phyloP scores from a whole-genome alignment of 768 basidiomycete genomes.

The Collybiopsis confluens region DNA sequence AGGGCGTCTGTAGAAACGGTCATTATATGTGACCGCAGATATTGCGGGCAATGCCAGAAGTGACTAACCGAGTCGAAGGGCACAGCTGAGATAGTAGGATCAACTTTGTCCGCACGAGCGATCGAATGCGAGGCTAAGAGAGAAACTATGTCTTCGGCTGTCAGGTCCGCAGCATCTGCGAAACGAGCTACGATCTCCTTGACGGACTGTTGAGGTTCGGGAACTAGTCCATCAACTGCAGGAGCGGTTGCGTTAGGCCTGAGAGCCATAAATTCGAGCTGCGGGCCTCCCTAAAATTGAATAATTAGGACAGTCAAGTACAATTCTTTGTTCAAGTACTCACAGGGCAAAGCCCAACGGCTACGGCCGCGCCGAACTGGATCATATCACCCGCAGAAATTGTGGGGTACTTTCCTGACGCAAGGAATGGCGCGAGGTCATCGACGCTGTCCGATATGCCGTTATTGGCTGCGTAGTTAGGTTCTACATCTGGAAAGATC shows the following conservation, averaged over 20 bases:
- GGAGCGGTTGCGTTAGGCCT: constrained; percentile 23
- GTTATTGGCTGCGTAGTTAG: constrained; percentile 14
- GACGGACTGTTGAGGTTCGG: constrained; percentile 28
- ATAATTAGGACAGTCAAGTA: too few species aligned
- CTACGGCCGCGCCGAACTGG: constrained; percentile 31
- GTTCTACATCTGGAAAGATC: constrained; percentile 20
- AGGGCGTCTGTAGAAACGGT: constrained; percentile 27
- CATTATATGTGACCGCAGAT: constrained; percentile 7
- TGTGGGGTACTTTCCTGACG: constrained; percentile 2
- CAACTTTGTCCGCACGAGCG: constrained; percentile 19
- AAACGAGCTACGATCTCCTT: constrained; percentile 24
- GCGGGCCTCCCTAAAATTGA: constrained; percentile 29
- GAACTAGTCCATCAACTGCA: constrained; percentile 27
- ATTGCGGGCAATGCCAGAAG: constrained; percentile 1
- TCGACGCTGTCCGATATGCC: constrained; percentile 17
- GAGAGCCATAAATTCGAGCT: constrained; percentile 31
- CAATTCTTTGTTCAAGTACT: constrained; percentile 11
- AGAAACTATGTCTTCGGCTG: constrained; percentile 27
- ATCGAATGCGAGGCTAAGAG: constrained; percentile 25
- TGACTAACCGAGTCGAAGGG: constrained; percentile 13
- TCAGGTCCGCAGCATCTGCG: constrained; percentile 28
- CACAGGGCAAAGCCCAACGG: constrained; percentile 31
- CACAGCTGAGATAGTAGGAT: constrained; percentile 15
- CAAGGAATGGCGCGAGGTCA: constrained; percentile 8
- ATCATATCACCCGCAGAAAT: constrained; percentile 13